Conservation (phyloP, 2,329 filamentous ascomycete species). For the Aspergillus spinulosporus region DNA sequence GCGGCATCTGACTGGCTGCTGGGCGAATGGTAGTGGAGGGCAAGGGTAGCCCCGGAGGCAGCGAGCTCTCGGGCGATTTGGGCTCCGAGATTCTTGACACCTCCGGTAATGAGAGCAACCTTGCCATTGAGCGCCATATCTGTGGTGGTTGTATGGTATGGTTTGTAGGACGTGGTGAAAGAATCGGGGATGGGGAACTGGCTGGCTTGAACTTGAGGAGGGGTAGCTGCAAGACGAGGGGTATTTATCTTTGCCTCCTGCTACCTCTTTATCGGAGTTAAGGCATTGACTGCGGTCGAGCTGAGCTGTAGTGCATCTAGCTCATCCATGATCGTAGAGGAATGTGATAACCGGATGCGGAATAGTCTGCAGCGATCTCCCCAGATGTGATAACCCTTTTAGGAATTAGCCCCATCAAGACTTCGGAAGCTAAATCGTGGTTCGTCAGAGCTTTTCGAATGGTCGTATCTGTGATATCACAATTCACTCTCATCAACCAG, state of each 20-base stretch:
- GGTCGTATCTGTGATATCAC: background rate
- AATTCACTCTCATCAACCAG: background rate
- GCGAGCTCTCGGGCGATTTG: slow-evolving; percentile 41
- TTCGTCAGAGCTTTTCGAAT: background rate
- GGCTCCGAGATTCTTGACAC: slow-evolving; percentile 46
- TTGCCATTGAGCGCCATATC: slow-evolving; percentile 42
- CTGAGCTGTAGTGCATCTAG: background rate
- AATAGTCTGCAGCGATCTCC: background rate
- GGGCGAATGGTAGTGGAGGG: slow-evolving; percentile 47
- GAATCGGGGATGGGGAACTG: background rate
- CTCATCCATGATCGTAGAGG: background rate
- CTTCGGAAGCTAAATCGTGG: background rate
- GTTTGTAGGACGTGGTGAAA: background rate
- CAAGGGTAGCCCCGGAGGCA: slow-evolving; percentile 37
- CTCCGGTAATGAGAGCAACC: slow-evolving; percentile 46
- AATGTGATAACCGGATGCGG: slow-evolving; percentile 24
- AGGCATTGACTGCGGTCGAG: background rate
- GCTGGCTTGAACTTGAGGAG: background rate
- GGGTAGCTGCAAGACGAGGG: background rate
- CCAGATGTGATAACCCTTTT: slow-evolving; percentile 12
- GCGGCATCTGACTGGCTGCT: slow-evolving; percentile 40
- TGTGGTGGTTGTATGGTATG: background rate
- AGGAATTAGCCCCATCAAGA: background rate
- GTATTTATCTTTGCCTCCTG: background rate
- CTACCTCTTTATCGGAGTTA: background rate